These are phyloP conservation scores for Fusarium pseudonygamai DNA, from an alignment of 2,329 filamentous ascomycete genomes.

Conservation along the genomic window DNA sequence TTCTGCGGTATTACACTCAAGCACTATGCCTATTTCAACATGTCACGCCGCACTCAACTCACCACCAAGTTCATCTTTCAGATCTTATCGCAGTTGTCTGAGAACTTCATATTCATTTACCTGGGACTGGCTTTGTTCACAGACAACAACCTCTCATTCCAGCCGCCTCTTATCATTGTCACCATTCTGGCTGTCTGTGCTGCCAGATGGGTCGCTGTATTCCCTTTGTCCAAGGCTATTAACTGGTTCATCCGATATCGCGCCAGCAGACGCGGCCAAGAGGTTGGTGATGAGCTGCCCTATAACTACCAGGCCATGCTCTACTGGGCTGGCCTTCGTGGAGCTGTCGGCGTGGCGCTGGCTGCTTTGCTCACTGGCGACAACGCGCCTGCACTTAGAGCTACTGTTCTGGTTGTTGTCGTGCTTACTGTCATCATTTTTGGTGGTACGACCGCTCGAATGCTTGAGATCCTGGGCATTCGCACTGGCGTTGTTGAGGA, in stretches of 20 bases:
- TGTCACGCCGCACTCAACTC: constrained; percentile 96
- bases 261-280: constrained; percentile 75
- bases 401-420: constrained; percentile 96
- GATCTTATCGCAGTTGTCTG: constrained; percentile 90
- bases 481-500: constrained; percentile 96
- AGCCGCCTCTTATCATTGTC: constrained; percentile 93
- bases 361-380: constrained; percentile 87
- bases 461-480: constrained; percentile 98
- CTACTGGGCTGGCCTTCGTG: constrained; percentile 97
- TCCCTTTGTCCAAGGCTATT: constrained; percentile 87
- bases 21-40: constrained; percentile 99
- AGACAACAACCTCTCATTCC: constrained; percentile 86
- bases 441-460: constrained; percentile 93
- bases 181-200: constrained; percentile 91
- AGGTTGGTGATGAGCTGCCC: constrained; percentile 86
- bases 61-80: constrained; percentile 99
- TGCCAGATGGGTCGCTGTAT: constrained; percentile 92
- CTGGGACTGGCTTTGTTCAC: constrained; percentile 95
- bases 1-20: constrained; percentile 99
- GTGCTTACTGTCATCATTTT: constrained; percentile 99
- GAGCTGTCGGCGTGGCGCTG: constrained; percentile 93
- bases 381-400: constrained; percentile 84
- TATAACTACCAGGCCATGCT: constrained; percentile 99
- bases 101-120: constrained; percentile 99
- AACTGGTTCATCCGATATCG: constrained; percentile 94